Percentiles rank a stretch among this genome's conserved stretches.
phyloP scores from a whole-genome alignment of 2,329 filamentous ascomycete species.

The Parasarocladium wereldwijsianum region DNA sequence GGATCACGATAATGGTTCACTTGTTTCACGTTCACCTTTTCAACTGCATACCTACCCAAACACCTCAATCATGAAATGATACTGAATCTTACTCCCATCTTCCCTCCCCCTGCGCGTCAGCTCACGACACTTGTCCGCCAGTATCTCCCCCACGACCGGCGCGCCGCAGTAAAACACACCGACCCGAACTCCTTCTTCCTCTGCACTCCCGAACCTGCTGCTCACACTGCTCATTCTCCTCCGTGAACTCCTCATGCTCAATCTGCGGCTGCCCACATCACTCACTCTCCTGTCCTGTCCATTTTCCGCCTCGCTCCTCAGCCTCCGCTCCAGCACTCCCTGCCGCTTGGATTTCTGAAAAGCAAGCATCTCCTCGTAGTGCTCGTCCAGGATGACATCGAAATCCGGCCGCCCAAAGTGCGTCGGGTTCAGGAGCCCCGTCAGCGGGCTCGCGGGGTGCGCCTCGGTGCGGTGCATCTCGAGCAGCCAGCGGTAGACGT shows the following conservation, averaged over 20 bases:
- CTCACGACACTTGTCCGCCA: conserved; percentile 37
- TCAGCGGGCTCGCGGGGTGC: conserved; percentile 36
- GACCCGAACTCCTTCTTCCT: conserved; percentile 20
- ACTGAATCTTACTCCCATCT: conserved; percentile 37
- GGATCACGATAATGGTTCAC: too few relatives aligned
- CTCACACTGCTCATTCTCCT: conserved; percentile 1
- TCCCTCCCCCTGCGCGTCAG: conserved; percentile 33
- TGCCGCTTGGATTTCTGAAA: conserved; percentile 13
- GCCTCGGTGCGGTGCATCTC: conserved; percentile 38
- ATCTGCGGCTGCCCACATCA: too few relatives aligned
- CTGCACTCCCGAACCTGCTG: neutral
- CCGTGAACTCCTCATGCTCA: neutral
- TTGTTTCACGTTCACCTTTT: too few relatives aligned
- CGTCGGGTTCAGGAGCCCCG: conserved; percentile 36
- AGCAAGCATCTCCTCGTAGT: conserved; percentile 36
- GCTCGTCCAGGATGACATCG: conserved; percentile 32
- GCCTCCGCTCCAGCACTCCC: neutral
- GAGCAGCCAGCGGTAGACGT: conserved; percentile 40
- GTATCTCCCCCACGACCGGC: conserved; percentile 37
- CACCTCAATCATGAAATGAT: conserved; percentile 43
- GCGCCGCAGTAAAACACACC: conserved; percentile 43
- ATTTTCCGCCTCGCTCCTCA: neutral
- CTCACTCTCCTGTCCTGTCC: neutral
- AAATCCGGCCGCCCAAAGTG: conserved; percentile 41
- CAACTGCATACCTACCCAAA: conserved; percentile 25